These are phyloP conservation scores for Hippophae gyantsensis DNA, from an alignment of 306 rosid genomes.

Conservation along the genomic window DNA sequence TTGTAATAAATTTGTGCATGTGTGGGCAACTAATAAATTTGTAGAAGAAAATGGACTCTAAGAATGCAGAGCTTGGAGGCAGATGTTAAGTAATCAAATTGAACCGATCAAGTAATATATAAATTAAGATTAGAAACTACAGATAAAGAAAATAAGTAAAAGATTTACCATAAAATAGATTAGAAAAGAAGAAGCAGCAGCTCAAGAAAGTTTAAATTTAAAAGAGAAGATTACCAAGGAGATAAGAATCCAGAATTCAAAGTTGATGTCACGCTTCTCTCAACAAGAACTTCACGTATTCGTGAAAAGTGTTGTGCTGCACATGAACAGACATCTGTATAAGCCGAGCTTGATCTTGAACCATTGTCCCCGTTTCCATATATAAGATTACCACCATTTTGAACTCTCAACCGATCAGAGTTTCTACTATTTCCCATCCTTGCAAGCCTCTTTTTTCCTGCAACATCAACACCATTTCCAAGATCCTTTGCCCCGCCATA, in stretches of 20 bases:
- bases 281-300: conserved; percentile 86
- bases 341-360: conserved; percentile 55
- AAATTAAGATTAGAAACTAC: too few species aligned
- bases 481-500: conserved; percentile 49
- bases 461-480: conserved; percentile 55
- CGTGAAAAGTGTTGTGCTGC: conserved; percentile 83
- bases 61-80: too few species aligned
- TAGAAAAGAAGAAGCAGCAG: not conserved
- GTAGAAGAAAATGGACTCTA: too few species aligned
- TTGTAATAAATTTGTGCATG: too few species aligned
- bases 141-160: too few species aligned
- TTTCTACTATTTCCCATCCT: conserved; percentile 53
- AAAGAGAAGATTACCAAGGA: conserved; percentile 59
- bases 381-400: conserved; percentile 41
- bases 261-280: conserved; percentile 74
- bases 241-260: conserved; percentile 87
- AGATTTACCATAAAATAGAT: too few species aligned
- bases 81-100: too few species aligned
- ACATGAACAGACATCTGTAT: conserved; percentile 62
- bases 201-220: not conserved
- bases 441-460: conserved; percentile 55
- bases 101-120: too few species aligned
- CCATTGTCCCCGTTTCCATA: conserved; percentile 49
- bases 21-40: too few species aligned
- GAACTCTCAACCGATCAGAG: conserved; percentile 30